phyloP scores from a whole-genome alignment of 805 yeast species.

The Sugiyamaella americana region DNA sequence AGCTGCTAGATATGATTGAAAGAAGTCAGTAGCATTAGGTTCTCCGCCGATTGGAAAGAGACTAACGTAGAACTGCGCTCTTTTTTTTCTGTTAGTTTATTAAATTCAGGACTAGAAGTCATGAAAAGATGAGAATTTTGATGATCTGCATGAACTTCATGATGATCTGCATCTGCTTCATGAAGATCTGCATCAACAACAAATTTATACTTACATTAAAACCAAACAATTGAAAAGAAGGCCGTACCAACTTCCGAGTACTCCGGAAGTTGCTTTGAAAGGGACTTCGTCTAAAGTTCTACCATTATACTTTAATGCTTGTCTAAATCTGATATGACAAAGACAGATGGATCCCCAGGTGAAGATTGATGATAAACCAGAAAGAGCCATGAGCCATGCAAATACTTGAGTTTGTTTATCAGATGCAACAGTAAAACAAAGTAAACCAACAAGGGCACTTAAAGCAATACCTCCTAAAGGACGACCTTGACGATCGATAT shows the following conservation, averaged over 20 bases:
- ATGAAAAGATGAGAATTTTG: too few relatives aligned
- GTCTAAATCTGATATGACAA: conserved; percentile 60
- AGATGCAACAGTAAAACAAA: conserved; percentile 60
- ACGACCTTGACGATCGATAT: conserved; percentile 72
- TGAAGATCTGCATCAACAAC: too few relatives aligned
- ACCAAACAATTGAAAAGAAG: conserved; percentile 49
- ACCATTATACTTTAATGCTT: conserved; percentile 50
- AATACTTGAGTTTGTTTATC: conserved; percentile 42
- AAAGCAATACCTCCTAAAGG: conserved; percentile 61
- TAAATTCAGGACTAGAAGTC: too few relatives aligned
- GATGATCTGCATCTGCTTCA: too few relatives aligned
- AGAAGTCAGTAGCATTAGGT: conserved; percentile 36
- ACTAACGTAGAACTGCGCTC: conserved; percentile 68
- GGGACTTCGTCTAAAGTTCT: conserved; percentile 58
- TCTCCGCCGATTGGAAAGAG: conserved; percentile 54
- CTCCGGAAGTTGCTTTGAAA: conserved; percentile 57
- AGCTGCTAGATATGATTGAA: conserved; percentile 46
- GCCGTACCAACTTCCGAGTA: conserved; percentile 57
- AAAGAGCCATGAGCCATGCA: conserved; percentile 63
- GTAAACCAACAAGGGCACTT: conserved; percentile 44
- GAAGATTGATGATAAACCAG: conserved; percentile 64
- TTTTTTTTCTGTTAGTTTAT: too few relatives aligned
- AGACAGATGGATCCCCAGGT: conserved; percentile 69
- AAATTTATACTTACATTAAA: too few relatives aligned
- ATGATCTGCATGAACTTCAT: too few relatives aligned